phyloP scores from a whole-genome alignment of 345 rosid species.

The Limnanthes douglasii region DNA sequence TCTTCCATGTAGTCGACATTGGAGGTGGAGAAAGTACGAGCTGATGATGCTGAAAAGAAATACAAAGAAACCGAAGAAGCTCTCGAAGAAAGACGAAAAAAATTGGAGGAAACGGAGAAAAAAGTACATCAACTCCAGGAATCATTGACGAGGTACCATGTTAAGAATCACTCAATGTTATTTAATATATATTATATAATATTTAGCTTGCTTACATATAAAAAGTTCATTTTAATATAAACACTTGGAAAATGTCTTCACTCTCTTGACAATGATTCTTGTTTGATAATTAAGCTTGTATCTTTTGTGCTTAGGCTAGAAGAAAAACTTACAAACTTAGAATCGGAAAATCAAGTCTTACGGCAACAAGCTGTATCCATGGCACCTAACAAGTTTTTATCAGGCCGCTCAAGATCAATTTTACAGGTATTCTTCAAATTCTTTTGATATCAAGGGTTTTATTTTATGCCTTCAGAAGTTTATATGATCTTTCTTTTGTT shows the following conservation, averaged over 20 bases:
- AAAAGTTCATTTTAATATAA: neutral
- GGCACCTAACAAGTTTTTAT: conserved; percentile 88
- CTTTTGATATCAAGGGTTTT: neutral
- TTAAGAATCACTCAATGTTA: conserved; percentile 1
- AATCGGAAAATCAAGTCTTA: conserved; percentile 84
- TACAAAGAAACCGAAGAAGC: conserved; percentile 31
- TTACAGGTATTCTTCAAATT: conserved; percentile 39
- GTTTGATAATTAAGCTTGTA: conserved; percentile 2
- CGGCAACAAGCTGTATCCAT: conserved; percentile 90
- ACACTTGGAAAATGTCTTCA: neutral
- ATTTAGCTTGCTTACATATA: too few relatives aligned
- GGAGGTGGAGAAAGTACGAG: conserved; percentile 53
- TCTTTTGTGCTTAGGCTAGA: conserved; percentile 44
- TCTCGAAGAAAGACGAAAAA: conserved; percentile 36
- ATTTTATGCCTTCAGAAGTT: neutral
- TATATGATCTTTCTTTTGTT: conserved; percentile 7
- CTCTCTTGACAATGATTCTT: conserved; percentile 1
- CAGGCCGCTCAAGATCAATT: conserved; percentile 85
- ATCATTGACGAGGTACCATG: conserved; percentile 43
- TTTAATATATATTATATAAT: too few relatives aligned
- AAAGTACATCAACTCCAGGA: conserved; percentile 65
- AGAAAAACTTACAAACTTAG: conserved; percentile 68
- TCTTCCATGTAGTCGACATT: conserved; percentile 40
- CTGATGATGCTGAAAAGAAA: conserved; percentile 41
- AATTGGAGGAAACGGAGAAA: conserved; percentile 65